phyloP scores from a whole-genome alignment of 441 rosid genomes.

The Euphorbia neoarborescens region DNA sequence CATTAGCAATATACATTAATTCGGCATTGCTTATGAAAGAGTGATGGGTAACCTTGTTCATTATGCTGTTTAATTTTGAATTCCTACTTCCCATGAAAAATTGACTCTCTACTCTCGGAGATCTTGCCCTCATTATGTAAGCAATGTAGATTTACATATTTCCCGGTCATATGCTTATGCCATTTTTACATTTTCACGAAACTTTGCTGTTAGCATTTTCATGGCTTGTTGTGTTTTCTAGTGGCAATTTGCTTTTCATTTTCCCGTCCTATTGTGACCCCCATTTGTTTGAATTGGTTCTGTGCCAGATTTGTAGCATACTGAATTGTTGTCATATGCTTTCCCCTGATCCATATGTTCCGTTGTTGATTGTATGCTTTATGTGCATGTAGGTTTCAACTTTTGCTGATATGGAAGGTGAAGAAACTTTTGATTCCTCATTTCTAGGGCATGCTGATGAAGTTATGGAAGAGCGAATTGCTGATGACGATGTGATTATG shows the following conservation, averaged over 20 bases:
- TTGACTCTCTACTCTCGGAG: not conserved
- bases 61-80: not conserved
- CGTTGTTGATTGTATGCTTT: slow-evolving; percentile 12
- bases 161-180: not conserved
- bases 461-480: slow-evolving; percentile 86
- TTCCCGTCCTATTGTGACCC: not conserved
- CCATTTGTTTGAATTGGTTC: not conserved
- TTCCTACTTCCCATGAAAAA: not conserved
- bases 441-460: slow-evolving; percentile 79
- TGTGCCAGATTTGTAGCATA: not conserved
- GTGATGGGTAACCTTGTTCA: not conserved
- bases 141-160: not conserved
- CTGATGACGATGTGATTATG: slow-evolving; percentile 91
- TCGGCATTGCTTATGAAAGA: not conserved
- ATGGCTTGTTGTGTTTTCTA: not conserved
- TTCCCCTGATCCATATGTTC: not conserved
- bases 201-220: too few relatives aligned
- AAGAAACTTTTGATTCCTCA: slow-evolving; percentile 88
- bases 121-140: not conserved
- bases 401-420: slow-evolving; percentile 99
- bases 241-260: not conserved
- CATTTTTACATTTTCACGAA: not conserved
- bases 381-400: slow-evolving; percentile 63
- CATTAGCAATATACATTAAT: not conserved
- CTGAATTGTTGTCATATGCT: not conserved